Conservation (phyloP, 768 basidiomycete genomes). For the Macrolepiota albuminosa region DNA sequence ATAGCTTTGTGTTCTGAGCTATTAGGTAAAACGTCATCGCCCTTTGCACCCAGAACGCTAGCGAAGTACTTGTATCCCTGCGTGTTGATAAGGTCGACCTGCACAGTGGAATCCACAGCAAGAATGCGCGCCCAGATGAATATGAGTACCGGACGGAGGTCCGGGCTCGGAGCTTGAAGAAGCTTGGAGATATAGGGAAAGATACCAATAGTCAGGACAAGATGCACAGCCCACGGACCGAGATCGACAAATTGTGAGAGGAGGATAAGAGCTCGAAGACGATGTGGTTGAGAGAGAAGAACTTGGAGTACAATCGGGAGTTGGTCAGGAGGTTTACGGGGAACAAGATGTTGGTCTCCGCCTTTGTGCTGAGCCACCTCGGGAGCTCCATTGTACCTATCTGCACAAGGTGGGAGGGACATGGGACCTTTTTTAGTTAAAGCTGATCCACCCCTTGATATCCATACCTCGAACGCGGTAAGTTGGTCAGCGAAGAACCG, state of each 20-base stretch:
- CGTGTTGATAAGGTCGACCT: conserved; percentile 81
- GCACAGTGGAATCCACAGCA: conserved; percentile 92
- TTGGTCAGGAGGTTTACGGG: conserved; percentile 92
- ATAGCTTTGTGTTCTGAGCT: conserved; percentile 95
- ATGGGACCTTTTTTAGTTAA: conserved; percentile 72
- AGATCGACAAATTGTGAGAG: conserved; percentile 97
- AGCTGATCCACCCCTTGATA: conserved; percentile 87
- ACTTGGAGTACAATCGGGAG: conserved; percentile 98
- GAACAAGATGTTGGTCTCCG: conserved; percentile 52
- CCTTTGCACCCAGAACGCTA: conserved; percentile 62
- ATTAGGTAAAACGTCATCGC: conserved; percentile 81
- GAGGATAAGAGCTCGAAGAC: conserved; percentile 90
- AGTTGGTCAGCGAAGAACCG: conserved; percentile 95
- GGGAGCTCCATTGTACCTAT: conserved; percentile 19
- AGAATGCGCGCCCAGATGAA: conserved; percentile 99
- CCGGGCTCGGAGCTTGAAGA: conserved; percentile 89
- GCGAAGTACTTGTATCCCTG: conserved; percentile 86
- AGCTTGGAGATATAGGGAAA: conserved; percentile 98
- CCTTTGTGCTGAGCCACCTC: conserved; percentile 16
- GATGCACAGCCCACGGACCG: conserved; percentile 97
- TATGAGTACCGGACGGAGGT: conserved; percentile 94
- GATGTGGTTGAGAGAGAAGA: conserved; percentile 91
- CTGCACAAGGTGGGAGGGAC: conserved; percentile 55
- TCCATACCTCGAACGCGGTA: conserved; percentile 98
- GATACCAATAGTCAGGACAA: conserved; percentile 94